phyloP scores from a whole-genome alignment of 1,139 yeast genomes.

The Candida anutae region DNA sequence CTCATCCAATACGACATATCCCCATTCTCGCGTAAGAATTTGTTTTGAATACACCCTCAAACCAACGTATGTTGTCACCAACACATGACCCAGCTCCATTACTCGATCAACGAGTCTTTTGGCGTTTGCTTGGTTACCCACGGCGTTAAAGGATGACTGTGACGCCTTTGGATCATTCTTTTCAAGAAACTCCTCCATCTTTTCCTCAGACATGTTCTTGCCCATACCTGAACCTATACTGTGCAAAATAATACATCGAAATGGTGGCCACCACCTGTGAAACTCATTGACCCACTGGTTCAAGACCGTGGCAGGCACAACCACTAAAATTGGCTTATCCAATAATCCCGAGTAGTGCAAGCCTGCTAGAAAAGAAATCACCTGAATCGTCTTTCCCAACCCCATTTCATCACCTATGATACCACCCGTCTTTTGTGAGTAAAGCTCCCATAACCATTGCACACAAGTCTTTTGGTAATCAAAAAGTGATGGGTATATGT shows the following conservation, averaged over 20 bases:
- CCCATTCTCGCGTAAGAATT: slow-evolving; percentile 72
- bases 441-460: slow-evolving; percentile 74
- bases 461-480: slow-evolving; percentile 94
- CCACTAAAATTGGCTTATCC: slow-evolving; percentile 73
- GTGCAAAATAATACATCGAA: slow-evolving; percentile 78
- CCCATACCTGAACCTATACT: slow-evolving; percentile 89
- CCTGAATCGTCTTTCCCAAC: slow-evolving; percentile 87
- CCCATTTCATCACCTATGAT: slow-evolving; percentile 99
- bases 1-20: slow-evolving; percentile 86
- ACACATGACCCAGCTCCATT: slow-evolving; percentile 61
- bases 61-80: slow-evolving; percentile 91
- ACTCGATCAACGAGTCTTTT: slow-evolving; percentile 43
- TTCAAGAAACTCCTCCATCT: slow-evolving; percentile 42
- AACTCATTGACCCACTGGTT: slow-evolving; percentile 95
- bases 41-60: slow-evolving; percentile 66
- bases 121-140: slow-evolving; percentile 34
- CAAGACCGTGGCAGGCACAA: slow-evolving; percentile 95
- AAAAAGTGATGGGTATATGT: slow-evolving; percentile 75
- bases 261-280: slow-evolving; percentile 97
- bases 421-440: slow-evolving; percentile 85
- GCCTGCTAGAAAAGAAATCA: slow-evolving; percentile 85
- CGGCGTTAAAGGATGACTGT: slow-evolving; percentile 13
- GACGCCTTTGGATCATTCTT: slow-evolving; percentile 32
- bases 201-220: slow-evolving; percentile 38
- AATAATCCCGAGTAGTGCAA: slow-evolving; percentile 73